Evolutionary conservation across 192 early-diverging fungal species (phyloP).

Genomic region (Neocallimastix lanati): DNA sequence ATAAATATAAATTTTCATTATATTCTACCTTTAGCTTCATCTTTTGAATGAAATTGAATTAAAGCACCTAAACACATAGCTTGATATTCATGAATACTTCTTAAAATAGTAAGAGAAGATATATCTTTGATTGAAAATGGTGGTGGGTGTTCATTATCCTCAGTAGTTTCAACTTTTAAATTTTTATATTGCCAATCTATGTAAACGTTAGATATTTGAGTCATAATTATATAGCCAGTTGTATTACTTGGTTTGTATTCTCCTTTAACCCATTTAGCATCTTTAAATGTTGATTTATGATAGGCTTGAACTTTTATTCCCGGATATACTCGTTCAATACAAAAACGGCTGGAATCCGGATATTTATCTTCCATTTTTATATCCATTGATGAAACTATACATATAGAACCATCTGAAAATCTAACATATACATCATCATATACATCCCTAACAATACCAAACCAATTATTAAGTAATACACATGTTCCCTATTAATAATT

Average conservation of each 20-base stretch:
- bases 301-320: not conserved
- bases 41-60: not conserved
- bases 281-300: not conserved
- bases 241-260: not conserved
- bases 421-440: not conserved
- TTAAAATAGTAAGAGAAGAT: not conserved
- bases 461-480: not conserved
- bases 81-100: not conserved
- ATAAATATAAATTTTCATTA: too few species aligned
- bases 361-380: not conserved
- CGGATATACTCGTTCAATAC: not conserved
- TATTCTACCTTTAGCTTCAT: not conserved
- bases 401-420: not conserved
- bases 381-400: not conserved
- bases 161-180: not conserved
- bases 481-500: not conserved
- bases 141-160: not conserved
- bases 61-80: not conserved
- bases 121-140: not conserved
- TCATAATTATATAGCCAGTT: not conserved
- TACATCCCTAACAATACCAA: not conserved
- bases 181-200: not conserved
- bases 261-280: not conserved
- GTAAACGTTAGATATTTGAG: not conserved
- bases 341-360: not conserved